phyloP scores from a whole-genome alignment of 768 basidiomycete species.

The Pholiota molesta region DNA sequence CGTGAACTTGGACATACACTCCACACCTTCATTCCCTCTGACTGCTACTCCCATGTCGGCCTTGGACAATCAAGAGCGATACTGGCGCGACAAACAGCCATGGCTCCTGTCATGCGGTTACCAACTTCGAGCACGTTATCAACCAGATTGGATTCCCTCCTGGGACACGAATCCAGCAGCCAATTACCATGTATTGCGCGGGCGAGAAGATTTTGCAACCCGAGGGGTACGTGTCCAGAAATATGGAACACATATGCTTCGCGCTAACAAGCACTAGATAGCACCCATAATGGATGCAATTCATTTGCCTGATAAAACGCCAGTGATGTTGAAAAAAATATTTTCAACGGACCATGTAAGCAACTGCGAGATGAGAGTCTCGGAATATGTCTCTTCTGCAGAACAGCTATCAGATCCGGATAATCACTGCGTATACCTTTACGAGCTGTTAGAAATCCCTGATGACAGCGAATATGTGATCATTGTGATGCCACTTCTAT shows the following conservation, averaged over 20 bases:
- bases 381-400: slow-evolving; percentile 11
- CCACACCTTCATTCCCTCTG: no score
- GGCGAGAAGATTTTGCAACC: neutral
- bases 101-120: slow-evolving; percentile 13
- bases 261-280: slow-evolving; percentile 1
- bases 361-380: slow-evolving; percentile 12
- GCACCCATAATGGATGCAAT: slow-evolving; percentile 20
- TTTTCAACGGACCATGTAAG: neutral
- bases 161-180: slow-evolving; percentile 11
- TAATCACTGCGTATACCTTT: slow-evolving; percentile 18
- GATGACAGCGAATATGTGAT: slow-evolving; percentile 21
- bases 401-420: slow-evolving; percentile 11
- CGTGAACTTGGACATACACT: no score
- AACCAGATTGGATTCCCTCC: slow-evolving; percentile 22
- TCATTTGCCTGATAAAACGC: slow-evolving; percentile 8
- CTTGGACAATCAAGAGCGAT: neutral
- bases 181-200: neutral
- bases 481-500: slow-evolving; percentile 37
- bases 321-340: slow-evolving; percentile 23
- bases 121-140: slow-evolving; percentile 22
- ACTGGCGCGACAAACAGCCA: neutral
- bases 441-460: slow-evolving; percentile 13
- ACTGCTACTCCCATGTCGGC: no score
- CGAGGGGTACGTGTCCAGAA: neutral
- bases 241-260: neutral